Evolutionary conservation across 495 filamentous ascomycete species (phyloP).

Genomic region (Tuber melanosporum): DNA sequence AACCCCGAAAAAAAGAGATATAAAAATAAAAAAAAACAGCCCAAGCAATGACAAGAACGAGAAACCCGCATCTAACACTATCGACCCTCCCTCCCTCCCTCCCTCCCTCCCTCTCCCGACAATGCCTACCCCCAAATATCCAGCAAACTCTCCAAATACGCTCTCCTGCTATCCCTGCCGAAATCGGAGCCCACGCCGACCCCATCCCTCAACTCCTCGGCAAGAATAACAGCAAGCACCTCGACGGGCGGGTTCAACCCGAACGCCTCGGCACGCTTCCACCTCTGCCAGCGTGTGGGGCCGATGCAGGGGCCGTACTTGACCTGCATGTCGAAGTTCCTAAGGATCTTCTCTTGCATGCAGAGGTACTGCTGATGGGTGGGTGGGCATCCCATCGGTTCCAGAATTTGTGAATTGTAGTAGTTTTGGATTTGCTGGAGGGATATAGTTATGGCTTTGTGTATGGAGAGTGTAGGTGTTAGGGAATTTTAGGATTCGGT

Average conservation of each 20-base stretch:
- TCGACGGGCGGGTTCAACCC: slow-evolving; percentile 81
- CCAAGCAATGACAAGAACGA: not conserved
- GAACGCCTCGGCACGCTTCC: slow-evolving; percentile 74
- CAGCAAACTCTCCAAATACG: slow-evolving; percentile 65
- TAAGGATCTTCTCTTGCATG: slow-evolving; percentile 72
- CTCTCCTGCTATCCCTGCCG: slow-evolving; percentile 50
- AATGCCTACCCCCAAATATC: not conserved
- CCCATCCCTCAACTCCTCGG: slow-evolving; percentile 58
- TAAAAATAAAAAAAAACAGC: not conserved
- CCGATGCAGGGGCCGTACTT: slow-evolving; percentile 93
- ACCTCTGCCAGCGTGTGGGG: slow-evolving; percentile 71
- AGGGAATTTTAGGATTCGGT: not conserved
- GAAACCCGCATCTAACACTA: not conserved
- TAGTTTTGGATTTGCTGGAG: slow-evolving; percentile 7
- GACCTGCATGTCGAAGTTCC: slow-evolving; percentile 79
- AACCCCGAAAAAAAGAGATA: not conserved
- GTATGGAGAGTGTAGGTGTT: not conserved
- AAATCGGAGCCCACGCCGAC: slow-evolving; percentile 43
- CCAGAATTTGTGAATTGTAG: slow-evolving; percentile 19
- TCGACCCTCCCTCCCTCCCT: not conserved
- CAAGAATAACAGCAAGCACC: slow-evolving; percentile 77
- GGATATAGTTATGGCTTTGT: not conserved
- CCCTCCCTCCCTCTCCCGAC: not conserved
- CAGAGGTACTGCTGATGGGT: slow-evolving; percentile 69
- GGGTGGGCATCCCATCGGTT: not conserved